These are phyloP conservation scores for Candolleomyces aberdarensis DNA, from an alignment of 768 basidiomycete species.

Conservation along the genomic window DNA sequence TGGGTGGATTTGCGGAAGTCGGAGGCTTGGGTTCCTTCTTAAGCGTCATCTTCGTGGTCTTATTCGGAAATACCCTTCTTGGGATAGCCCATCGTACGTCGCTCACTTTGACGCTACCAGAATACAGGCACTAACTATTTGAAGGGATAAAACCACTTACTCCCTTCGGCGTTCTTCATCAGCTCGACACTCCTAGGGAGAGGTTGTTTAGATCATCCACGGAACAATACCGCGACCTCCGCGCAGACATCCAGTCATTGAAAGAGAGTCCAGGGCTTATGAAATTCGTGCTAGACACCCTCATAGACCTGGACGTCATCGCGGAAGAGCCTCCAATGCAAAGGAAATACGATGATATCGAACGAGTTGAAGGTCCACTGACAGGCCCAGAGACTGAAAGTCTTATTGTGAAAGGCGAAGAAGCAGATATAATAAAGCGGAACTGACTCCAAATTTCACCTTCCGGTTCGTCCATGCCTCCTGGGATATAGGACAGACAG, in stretches of 20 bases:
- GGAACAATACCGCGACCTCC: not conserved
- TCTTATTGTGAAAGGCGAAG: too few relatives aligned
- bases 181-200: not conserved
- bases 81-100: not conserved
- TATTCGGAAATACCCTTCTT: not conserved
- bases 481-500: too few relatives aligned
- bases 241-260: not conserved
- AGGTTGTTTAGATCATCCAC: not conserved
- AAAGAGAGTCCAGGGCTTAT: not conserved
- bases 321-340: too few relatives aligned
- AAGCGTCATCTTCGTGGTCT: not conserved
- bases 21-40: not conserved
- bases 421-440: too few relatives aligned
- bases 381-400: too few relatives aligned
- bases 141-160: not conserved
- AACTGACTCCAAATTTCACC: too few relatives aligned
- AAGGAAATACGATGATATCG: too few relatives aligned
- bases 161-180: not conserved
- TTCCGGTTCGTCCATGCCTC: too few relatives aligned
- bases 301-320: not conserved
- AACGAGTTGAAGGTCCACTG: too few relatives aligned
- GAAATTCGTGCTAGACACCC: not conserved
- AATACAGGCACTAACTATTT: not conserved
- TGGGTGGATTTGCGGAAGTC: not conserved
- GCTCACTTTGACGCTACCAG: too few relatives aligned